Evolutionary conservation across 2,329 filamentous ascomycete species (phyloP), one percentile per base, ranked within the genome.

Genomic region (Colletotrichum ledebouriae): DNA sequence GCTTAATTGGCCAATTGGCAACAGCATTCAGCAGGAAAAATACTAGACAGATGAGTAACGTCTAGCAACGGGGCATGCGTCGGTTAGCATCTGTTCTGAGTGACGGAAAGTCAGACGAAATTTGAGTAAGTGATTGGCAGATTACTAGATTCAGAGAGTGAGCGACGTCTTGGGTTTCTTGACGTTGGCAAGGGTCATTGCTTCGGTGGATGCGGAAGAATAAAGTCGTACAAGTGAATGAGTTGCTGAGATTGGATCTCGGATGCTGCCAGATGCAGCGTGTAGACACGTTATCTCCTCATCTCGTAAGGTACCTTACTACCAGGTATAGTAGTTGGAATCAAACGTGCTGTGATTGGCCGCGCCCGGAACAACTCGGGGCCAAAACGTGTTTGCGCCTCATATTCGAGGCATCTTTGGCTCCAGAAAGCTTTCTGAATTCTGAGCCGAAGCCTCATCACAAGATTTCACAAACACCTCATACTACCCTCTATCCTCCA

Each of bases 401-500:
- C 71, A 78, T 75, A 77, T 74, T 73, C 80, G 76, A 83, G 81
- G 81, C 81, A 76, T 75, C 78, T 15, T 71, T 62, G 72, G 80
- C 77, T 79, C 76, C 78, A 76, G 73, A 81, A 83, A 83, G 81
- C 80, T 81, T 82, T 61, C 59, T 61, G 76, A 78, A 80, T 69
- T 69, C 66, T 79, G 79, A 80, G 76, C 78, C 71, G 71, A 76
- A 75, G 74, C 70, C 69, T 65, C 69, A 77, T 79, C 76, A 79
- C 79, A 82, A 82, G 78, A 82, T 80, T 82, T 81, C 80, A 83
- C 83, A 86, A 86, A 87, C 83, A 83, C 83, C 85, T 86, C 85
- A 87, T 80, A 78, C 78, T 78, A 77, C 76, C 77, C 76, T 78
- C 79, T 81, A 82, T 81, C 80, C 79, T 81, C 80, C 79, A 80